Base-by-base conservation (phyloP, 192 early-diverging fungal genomes). In the Spizellomyces sp. region DNA sequence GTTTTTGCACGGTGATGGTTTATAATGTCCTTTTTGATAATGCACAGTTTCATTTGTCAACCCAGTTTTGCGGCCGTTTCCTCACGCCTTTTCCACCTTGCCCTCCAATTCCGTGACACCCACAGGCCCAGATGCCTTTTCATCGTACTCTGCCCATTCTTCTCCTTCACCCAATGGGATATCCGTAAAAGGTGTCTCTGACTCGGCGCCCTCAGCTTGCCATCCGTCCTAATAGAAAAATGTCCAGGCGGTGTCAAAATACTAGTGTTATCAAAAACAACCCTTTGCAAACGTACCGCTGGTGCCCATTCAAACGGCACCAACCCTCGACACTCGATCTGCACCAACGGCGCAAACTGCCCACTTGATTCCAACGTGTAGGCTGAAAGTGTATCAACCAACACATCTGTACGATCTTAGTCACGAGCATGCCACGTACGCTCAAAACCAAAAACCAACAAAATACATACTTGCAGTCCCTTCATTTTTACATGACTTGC, bases 61-160 rank as follows among this genome's bases (percentile, higher is more conserved):
- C 27, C 27, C 27, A 36, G 27, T n/a, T n/a, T n/a, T n/a, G n/a
- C 0, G 27, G 27, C 27, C 27, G 27, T 36, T 36, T 36, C 27
- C 27, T 36, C 27, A 36, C 27, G 27, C 27, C 27, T 36, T 36
- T 36, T 19, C 50, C 50, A 54, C 12, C 17, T 54, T 54, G 14
- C 50, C 50, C 12, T 2, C 77, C 61, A 92, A 80, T 14, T 83
- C 80, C 36, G 83, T 81, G 45, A 92, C 86, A 10, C 81, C 88
- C 48, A 92, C 91, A 56, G 91, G 86, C 58, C 85, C 77, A 14
- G 79, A 78, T 55, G 77, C 77, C 86, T 90, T 88, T 72, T 94
- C 95, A 74, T 96, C 95, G 72, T 96, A 96, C 9, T 94, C 95
- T 44, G 86, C 90, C 95, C 95, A 96, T 70, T 81, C 79, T 52